phyloP scores from a whole-genome alignment of 1,139 yeast species.

The Kodamaea arcana region DNA sequence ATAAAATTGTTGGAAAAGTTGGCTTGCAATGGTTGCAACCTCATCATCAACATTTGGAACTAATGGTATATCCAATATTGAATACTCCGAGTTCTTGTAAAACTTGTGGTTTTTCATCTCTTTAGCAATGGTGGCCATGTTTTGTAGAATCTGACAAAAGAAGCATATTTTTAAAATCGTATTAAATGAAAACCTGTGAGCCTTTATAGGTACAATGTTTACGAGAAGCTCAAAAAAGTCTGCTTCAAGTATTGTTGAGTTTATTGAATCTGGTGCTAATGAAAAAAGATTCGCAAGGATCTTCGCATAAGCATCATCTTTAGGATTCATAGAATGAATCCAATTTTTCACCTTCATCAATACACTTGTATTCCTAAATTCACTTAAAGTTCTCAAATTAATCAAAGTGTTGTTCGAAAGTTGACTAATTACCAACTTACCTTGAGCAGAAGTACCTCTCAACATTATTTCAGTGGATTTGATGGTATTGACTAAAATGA shows the following conservation, averaged over 20 bases:
- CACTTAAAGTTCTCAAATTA: slow-evolving; percentile 52
- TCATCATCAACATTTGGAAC: slow-evolving; percentile 21
- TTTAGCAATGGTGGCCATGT: slow-evolving; percentile 20
- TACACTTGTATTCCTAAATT: slow-evolving; percentile 36
- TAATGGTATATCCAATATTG: slow-evolving; percentile 33
- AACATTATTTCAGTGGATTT: slow-evolving; percentile 63
- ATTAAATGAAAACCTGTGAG: slow-evolving; percentile 35
- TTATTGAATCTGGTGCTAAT: slow-evolving; percentile 25
- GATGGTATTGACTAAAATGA: slow-evolving; percentile 50
- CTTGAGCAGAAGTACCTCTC: slow-evolving; percentile 48
- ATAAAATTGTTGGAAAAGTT: slow-evolving; percentile 14
- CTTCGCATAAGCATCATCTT: slow-evolving; percentile 29
- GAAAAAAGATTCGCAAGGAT: slow-evolving; percentile 34
- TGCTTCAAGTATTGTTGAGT: slow-evolving; percentile 31
- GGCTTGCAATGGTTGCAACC: slow-evolving; percentile 12
- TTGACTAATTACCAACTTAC: slow-evolving; percentile 48
- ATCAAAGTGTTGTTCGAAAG: slow-evolving; percentile 58
- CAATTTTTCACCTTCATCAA: slow-evolving; percentile 31
- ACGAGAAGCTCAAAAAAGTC: slow-evolving; percentile 55
- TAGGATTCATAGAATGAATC: slow-evolving; percentile 22
- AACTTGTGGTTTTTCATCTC: slow-evolving; percentile 24
- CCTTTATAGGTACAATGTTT: slow-evolving; percentile 42
- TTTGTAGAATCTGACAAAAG: slow-evolving; percentile 36
- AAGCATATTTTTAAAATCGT: slow-evolving; percentile 40
- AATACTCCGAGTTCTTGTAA: slow-evolving; percentile 19